These are phyloP conservation scores for Boletus edulis DNA, from an alignment of 768 basidiomycete genomes.

Conservation along the genomic window DNA sequence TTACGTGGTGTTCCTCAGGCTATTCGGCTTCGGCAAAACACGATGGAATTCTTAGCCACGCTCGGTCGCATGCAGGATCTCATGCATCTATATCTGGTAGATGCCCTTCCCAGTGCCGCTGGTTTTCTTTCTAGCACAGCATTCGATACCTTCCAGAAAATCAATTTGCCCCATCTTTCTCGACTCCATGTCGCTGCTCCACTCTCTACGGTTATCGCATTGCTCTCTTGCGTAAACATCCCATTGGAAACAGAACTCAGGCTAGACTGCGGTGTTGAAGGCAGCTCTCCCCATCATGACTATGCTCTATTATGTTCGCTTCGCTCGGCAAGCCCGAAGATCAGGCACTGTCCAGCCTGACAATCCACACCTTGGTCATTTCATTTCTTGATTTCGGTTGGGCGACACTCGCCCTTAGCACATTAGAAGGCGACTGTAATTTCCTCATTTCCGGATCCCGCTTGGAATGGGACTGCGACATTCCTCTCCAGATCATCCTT, in stretches of 20 bases:
- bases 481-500: background rate
- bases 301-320: background rate
- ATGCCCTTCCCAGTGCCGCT: conserved; percentile 23
- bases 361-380: background rate
- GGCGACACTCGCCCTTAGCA: background rate
- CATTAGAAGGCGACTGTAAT: background rate
- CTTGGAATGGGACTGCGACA: background rate
- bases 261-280: background rate
- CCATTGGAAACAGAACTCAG: background rate
- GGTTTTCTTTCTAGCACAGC: background rate
- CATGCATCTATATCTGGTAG: conserved; percentile 32
- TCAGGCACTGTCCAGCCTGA: background rate
- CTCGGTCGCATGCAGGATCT: conserved; percentile 35
- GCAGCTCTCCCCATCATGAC: too few relatives aligned
- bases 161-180: conserved; percentile 3
- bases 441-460: too few relatives aligned
- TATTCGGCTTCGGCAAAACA: conserved; percentile 20
- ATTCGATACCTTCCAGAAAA: background rate
- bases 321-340: background rate
- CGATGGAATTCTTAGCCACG: conserved; percentile 29
- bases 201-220: background rate
- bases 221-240: conserved; percentile 7
- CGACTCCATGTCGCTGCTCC: conserved; percentile 4
- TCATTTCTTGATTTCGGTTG: background rate
- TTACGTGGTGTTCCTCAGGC: conserved; percentile 23